Conservation (phyloP, 2,329 filamentous ascomycete species). For the Penicillium brasilianum region DNA sequence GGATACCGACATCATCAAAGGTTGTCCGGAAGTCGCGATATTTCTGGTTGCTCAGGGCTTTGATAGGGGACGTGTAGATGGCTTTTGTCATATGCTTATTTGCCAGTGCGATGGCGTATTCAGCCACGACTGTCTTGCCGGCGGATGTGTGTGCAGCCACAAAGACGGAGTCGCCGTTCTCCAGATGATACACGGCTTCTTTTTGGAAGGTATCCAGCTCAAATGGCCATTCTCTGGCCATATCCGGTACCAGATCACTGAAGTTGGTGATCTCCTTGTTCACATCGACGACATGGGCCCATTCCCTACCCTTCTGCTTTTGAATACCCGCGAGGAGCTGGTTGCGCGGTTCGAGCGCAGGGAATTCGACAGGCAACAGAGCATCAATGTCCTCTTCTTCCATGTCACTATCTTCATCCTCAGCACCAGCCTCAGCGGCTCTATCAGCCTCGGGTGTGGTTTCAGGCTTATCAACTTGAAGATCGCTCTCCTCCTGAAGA, state of each 20-base stretch:
- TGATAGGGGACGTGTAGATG: constrained; percentile 98
- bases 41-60: constrained; percentile 97
- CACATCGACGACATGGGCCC: constrained; percentile 98
- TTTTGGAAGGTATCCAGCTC: constrained; percentile 98
- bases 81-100: constrained; percentile 99
- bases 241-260: constrained; percentile 87
- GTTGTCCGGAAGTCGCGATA: constrained; percentile 90
- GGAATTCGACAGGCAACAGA: constrained; percentile 88
- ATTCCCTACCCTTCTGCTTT: constrained; percentile 80
- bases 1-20: constrained; percentile 94
- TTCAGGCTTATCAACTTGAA: constrained; percentile 61
- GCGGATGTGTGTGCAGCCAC: constrained; percentile 97
- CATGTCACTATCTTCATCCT: constrained; percentile 35
- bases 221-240: constrained; percentile 96
- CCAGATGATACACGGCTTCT: constrained; percentile 95
- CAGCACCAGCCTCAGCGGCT: constrained; percentile 33
- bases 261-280: constrained; percentile 95
- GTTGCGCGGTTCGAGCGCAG: constrained; percentile 83
- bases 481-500: constrained; percentile 49
- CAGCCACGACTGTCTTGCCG: constrained; percentile 96
- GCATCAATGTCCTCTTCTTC: constrained; percentile 72
- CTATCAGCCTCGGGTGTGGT: constrained; percentile 38
- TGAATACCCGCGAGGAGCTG: constrained; percentile 72
- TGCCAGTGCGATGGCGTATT: constrained; percentile 95
- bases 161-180: constrained; percentile 95